Evolutionary conservation across 306 rosid genomes (phyloP).

Genomic region (barrel medic (Medicago truncatula)): MtrunA17r5.0-ANR NC_053042.1:56288501-56289000

Average conservation of each 20-base stretch:
- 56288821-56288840: slow-evolving; percentile 27
- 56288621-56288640: slow-evolving; percentile 57
- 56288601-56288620: slow-evolving; percentile 49
- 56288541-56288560: slow-evolving; percentile 42
- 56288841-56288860: slow-evolving; percentile 18
- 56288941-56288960: background rate
- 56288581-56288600: slow-evolving; percentile 51
- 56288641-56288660: slow-evolving; percentile 60
- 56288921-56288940: slow-evolving; percentile 16
- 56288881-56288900: too few relatives aligned
- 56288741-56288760: slow-evolving; percentile 35
- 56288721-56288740: slow-evolving; percentile 5
- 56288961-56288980: background rate
- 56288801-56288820: slow-evolving; percentile 1
- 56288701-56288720: background rate
- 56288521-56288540: background rate
- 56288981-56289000: background rate
- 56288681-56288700: slow-evolving; percentile 41
- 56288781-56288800: slow-evolving; percentile 52
- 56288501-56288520: slow-evolving; percentile 31
- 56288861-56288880: too few relatives aligned
- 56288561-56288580: slow-evolving; percentile 41
- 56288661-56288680: slow-evolving; percentile 61
- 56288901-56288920: slow-evolving; percentile 5
- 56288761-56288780: slow-evolving; percentile 24